A percentile compares a stretch with the other conserved stretches of the same genome.
Evolutionary conservation across 225 moss, liverwort and hornwort genomes (phyloP).

Genomic region (Anthoceros angustus): DNA sequence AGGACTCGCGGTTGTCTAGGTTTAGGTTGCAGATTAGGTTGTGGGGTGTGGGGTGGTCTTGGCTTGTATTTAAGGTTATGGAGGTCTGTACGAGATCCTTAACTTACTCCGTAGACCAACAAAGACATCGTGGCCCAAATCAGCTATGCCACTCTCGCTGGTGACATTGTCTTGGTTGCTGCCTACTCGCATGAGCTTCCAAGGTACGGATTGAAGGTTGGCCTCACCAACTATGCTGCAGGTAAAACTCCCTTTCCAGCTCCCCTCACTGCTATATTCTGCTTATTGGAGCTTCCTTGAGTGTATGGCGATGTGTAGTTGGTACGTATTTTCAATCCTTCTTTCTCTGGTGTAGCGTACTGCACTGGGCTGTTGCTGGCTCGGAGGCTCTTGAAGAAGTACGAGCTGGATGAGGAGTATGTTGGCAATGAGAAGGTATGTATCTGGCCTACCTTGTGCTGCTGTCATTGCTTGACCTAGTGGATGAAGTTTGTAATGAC

Average conservation of each 20-base stretch:
- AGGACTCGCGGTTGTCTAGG: background rate
- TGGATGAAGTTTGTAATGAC: background rate
- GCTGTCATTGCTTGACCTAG: background rate
- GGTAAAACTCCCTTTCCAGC: slow-evolving; percentile 14
- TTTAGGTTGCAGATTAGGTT: background rate
- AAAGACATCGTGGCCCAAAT: slow-evolving; percentile 95
- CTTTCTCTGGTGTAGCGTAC: slow-evolving; percentile 24
- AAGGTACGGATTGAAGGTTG: slow-evolving; percentile 65
- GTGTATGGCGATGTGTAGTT: no score
- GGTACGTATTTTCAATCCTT: background rate
- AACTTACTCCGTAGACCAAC: slow-evolving; percentile 34
- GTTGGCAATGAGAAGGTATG: slow-evolving; percentile 51
- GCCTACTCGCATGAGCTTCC: slow-evolving; percentile 83
- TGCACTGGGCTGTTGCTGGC: slow-evolving; percentile 71
- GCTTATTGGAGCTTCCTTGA: background rate
- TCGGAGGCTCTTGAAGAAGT: slow-evolving; percentile 55
- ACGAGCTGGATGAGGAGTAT: slow-evolving; percentile 59
- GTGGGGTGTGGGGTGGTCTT: background rate
- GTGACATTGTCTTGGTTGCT: slow-evolving; percentile 69
- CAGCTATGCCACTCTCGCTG: slow-evolving; percentile 78
- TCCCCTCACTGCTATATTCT: no score
- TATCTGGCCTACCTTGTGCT: background rate
- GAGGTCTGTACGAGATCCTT: no score
- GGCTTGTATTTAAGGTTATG: background rate
- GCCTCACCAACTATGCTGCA: slow-evolving; percentile 83